Base-by-base conservation (phyloP, 2,329 filamentous ascomycete genomes). In the Thielaviopsis musarum region DNA sequence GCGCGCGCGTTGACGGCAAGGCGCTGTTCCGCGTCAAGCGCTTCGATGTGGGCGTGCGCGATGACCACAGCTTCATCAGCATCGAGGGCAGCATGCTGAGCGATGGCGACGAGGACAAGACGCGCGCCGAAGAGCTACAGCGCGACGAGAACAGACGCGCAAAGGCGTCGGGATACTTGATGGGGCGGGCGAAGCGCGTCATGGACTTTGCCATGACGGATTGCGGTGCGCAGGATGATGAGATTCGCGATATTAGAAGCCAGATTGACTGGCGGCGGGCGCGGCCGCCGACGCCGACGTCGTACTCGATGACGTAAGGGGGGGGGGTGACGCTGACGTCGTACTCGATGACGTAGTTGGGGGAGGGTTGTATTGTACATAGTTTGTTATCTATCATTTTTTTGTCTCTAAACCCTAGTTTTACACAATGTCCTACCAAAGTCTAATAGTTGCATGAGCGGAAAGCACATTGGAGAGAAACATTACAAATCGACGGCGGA, bases 61-160 rank as follows among this genome's bases (percentile, higher is more conserved):
- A 83, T 57, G 82, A 85, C 65, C 85, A 85, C 62, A 88, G 87
- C 12, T 93, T 91, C 68, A 72, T 97, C 62, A 90, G 85, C 65
- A 84, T 96, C 63, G 86, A 93, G 69, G 91, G 91, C 26, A 94
- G 88, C n/a, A 84, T 95, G 79, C 72, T 95, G 56, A 76, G 78
- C 54, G 79, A 79, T 52, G 79, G 81, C 21, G 84, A 83, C 24
- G 89, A 94, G 71, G 74, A 72, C 64, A 72, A 73, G 26, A 72
- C 87, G 0, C 67, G 73, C 19, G 65, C 66, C 48, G 67, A 70
- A 30, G 72, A 80, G 54, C 74, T 76, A 28, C 28, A 22, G 54
- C 54, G 38, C 34, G 61, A 62, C 38, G 58, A 57, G 52, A 52
- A 45, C 38, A 55, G 54, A 21, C 54, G 61, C 24, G 24, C 28